phyloP scores from a whole-genome alignment of 192 early-diverging fungal genomes.

The Coemansia guatemalensis region DNA sequence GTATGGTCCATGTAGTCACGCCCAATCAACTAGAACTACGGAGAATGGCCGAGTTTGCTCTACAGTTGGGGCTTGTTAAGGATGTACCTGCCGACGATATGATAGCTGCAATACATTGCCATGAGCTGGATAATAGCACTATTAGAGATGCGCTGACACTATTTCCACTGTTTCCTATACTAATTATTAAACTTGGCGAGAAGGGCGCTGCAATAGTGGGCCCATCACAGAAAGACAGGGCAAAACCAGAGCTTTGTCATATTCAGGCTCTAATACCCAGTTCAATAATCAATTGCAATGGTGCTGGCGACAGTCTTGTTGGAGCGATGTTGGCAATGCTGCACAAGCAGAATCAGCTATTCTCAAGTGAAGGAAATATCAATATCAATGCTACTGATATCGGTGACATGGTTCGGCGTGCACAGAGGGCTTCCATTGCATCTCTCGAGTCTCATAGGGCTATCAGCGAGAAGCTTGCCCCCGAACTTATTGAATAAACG shows the following conservation, averaged over 20 bases:
- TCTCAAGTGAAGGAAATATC: constrained; percentile 7
- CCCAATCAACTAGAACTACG: constrained; percentile 75
- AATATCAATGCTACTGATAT: constrained; percentile 11
- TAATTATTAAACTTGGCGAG: constrained; percentile 70
- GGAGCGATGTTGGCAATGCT: constrained; percentile 61
- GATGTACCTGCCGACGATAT: constrained; percentile 9
- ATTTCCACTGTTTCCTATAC: constrained; percentile 56
- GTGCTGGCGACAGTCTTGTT: constrained; percentile 62
- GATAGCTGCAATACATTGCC: constrained; percentile 7
- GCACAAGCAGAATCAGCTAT: not conserved
- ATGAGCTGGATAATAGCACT: constrained; percentile 5
- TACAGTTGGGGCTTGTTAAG: constrained; percentile 13
- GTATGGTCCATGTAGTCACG: constrained; percentile 60
- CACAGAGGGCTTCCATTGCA: constrained; percentile 39
- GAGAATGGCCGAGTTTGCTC: constrained; percentile 54
- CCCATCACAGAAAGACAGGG: constrained; percentile 7
- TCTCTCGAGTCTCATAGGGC: constrained; percentile 35
- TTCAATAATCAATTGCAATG: constrained; percentile 32
- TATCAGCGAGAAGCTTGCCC: constrained; percentile 30
- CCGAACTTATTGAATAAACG: constrained; percentile 5
- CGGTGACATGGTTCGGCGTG: constrained; percentile 22
- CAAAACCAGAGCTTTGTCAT: constrained; percentile 11
- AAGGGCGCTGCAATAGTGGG: constrained; percentile 58
- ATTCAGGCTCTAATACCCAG: constrained; percentile 19
- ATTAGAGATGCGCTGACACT: constrained; percentile 35